These are phyloP conservation scores for Solanum tarapatanum DNA, from an alignment of 257 asterid species.

Conservation along the genomic window DNA sequence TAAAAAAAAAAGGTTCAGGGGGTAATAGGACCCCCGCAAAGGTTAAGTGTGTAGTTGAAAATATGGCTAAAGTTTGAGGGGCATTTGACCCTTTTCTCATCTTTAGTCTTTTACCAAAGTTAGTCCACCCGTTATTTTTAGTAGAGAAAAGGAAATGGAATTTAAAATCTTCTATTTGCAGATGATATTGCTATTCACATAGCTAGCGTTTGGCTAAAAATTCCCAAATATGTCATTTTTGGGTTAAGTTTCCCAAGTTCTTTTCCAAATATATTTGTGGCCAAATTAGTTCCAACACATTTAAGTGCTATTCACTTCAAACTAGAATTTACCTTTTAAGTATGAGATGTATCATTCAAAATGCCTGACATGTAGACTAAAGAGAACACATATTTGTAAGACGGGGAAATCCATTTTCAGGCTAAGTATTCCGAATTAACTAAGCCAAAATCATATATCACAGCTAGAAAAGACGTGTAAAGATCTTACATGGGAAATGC, in stretches of 20 bases:
- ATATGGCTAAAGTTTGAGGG: too few species aligned
- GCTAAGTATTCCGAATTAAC: not conserved
- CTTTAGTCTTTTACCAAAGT: not conserved
- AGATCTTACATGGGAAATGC: not conserved
- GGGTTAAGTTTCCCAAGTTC: too few species aligned
- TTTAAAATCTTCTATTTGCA: not conserved
- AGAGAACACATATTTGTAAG: not conserved
- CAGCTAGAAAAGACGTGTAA: not conserved
- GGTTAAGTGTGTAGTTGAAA: too few species aligned
- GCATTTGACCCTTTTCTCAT: too few species aligned
- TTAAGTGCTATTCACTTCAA: not conserved
- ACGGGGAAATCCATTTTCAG: not conserved
- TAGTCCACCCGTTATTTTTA: not conserved
- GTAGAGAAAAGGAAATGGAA: not conserved
- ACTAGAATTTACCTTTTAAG: not conserved
- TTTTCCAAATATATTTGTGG: too few species aligned
- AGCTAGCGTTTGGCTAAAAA: too few species aligned
- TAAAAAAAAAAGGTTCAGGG: too few species aligned
- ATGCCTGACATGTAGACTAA: too few species aligned
- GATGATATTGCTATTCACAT: not conserved
- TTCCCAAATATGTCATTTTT: too few species aligned
- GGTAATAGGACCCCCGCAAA: too few species aligned
- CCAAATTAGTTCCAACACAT: not conserved
- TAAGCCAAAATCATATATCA: constrained; percentile 6
- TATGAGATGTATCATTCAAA: too few species aligned